Evolutionary conservation across 495 filamentous ascomycete species (phyloP).

Genomic region (Durotheca rogersii): DNA sequence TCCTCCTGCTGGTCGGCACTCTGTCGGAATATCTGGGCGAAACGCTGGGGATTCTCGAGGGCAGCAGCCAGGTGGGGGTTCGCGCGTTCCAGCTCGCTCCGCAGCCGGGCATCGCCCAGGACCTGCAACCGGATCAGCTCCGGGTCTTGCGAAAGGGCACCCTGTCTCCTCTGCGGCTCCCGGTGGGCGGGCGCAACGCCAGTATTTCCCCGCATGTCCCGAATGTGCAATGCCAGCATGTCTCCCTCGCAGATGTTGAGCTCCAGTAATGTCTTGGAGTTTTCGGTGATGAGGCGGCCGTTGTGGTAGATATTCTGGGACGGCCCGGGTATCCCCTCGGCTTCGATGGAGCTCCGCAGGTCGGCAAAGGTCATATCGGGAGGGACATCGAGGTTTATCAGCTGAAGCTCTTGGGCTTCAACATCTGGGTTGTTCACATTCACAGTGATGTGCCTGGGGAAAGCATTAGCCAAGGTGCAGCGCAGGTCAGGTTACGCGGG

Average conservation of each 20-base stretch:
- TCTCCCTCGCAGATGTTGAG: conserved; percentile 86
- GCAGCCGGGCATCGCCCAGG: conserved; percentile 72
- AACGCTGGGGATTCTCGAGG: conserved; percentile 75
- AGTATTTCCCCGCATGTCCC: conserved; percentile 51
- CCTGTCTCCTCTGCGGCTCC: conserved; percentile 31
- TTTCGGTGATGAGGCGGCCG: conserved; percentile 74
- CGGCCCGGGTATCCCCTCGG: conserved; percentile 54
- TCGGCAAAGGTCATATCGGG: conserved; percentile 81
- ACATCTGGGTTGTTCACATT: conserved; percentile 71
- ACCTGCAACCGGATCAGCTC: conserved; percentile 81
- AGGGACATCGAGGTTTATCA: conserved; percentile 81
- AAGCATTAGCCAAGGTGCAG: conserved; percentile 20
- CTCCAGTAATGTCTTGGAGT: conserved; percentile 75
- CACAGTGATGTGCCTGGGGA: conserved; percentile 76
- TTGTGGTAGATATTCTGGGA: conserved; percentile 84
- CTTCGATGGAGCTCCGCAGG: conserved; percentile 78
- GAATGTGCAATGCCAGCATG: conserved; percentile 84
- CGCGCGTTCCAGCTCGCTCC: conserved; percentile 64
- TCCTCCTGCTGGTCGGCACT: conserved; percentile 68
- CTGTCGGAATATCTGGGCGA: conserved; percentile 65
- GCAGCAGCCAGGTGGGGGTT: conserved; percentile 74
- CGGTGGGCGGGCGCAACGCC: conserved; percentile 37
- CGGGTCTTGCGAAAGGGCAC: conserved; percentile 57
- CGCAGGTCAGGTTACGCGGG: not conserved
- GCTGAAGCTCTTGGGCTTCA: conserved; percentile 64